A percentile compares a stretch with the other conserved stretches of the same genome.
phyloP scores from a whole-genome alignment of 352 stramenopile genomes.

The Phytophthora pinifolia region DNA sequence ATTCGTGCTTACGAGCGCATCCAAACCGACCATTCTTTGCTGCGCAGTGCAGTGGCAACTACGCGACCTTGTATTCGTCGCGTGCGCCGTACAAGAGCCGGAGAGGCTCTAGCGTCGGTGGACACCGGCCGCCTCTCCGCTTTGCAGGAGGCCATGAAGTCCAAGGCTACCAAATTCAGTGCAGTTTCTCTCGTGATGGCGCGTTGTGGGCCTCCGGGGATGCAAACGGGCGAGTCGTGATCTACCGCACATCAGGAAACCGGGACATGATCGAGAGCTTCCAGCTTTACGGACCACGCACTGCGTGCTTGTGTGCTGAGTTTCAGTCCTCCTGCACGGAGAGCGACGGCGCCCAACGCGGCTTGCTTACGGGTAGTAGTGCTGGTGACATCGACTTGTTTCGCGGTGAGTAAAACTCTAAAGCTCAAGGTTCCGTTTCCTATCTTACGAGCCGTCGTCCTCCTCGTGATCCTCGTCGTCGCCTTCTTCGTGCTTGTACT shows the following conservation, averaged over 20 bases:
- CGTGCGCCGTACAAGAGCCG: constrained; percentile 48
- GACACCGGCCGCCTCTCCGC: constrained; percentile 11
- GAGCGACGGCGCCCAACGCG: neutral
- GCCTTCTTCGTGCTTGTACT: constrained; percentile 23
- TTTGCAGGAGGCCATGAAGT: constrained; percentile 42
- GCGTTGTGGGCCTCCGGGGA: constrained; percentile 49
- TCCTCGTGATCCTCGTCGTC: constrained; percentile 29
- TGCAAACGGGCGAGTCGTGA: constrained; percentile 40
- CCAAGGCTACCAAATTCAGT: constrained; percentile 46
- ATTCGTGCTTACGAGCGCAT: constrained; percentile 48
- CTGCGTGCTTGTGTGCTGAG: constrained; percentile 38
- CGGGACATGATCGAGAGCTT: constrained; percentile 20
- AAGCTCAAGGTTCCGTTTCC: constrained; percentile 17
- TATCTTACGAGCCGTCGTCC: constrained; percentile 32
- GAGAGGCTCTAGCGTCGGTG: constrained; percentile 19
- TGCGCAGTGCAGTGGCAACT: constrained; percentile 46
- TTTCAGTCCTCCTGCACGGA: constrained; percentile 19
- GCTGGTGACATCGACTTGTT: constrained; percentile 31
- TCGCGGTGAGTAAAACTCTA: neutral
- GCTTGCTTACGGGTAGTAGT: constrained; percentile 30
- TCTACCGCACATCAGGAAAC: constrained; percentile 36
- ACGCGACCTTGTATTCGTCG: constrained; percentile 45
- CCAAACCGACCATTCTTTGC: constrained; percentile 39
- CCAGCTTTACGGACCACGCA: constrained; percentile 20
- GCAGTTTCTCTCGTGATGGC: constrained; percentile 54